phyloP scores from a whole-genome alignment of 768 basidiomycete species.

The Botryobasidium botryosum region DNA sequence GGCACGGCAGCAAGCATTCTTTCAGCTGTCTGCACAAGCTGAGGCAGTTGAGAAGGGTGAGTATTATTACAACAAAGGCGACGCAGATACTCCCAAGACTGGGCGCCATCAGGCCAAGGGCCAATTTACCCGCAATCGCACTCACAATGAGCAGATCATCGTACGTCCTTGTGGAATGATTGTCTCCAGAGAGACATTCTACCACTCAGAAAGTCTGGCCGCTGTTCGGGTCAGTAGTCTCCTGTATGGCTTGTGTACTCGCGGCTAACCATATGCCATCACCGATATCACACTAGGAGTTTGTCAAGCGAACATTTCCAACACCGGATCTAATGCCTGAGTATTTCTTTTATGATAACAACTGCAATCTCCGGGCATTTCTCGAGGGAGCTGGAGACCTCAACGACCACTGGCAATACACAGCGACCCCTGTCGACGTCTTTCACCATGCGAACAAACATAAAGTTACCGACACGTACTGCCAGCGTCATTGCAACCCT shows the following conservation, averaged over 20 bases:
- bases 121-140: neutral
- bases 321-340: neutral
- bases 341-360: slow-evolving; percentile 14
- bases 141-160: slow-evolving; percentile 6
- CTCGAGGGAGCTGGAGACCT: slow-evolving; percentile 5
- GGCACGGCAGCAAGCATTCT: slow-evolving; percentile 15
- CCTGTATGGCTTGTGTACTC: too few relatives aligned
- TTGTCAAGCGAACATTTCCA: neutral
- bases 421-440: slow-evolving; percentile 19
- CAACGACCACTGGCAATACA: slow-evolving; percentile 9
- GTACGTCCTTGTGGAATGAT: slow-evolving; percentile 6
- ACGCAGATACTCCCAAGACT: neutral
- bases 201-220: neutral
- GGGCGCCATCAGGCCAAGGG: neutral
- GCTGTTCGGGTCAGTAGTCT: too few relatives aligned
- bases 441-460: slow-evolving; percentile 27
- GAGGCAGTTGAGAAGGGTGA: neutral
- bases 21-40: slow-evolving; percentile 14
- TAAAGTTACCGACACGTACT: slow-evolving; percentile 16
- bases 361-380: slow-evolving; percentile 10
- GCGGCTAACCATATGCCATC: too few relatives aligned
- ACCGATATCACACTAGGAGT: slow-evolving; percentile 1
- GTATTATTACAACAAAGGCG: neutral
- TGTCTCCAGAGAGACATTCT: slow-evolving; percentile 1
- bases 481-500: slow-evolving; percentile 20